Conservation (phyloP, 345 rosid species). For the Rhodamnia rubescens region DNA sequence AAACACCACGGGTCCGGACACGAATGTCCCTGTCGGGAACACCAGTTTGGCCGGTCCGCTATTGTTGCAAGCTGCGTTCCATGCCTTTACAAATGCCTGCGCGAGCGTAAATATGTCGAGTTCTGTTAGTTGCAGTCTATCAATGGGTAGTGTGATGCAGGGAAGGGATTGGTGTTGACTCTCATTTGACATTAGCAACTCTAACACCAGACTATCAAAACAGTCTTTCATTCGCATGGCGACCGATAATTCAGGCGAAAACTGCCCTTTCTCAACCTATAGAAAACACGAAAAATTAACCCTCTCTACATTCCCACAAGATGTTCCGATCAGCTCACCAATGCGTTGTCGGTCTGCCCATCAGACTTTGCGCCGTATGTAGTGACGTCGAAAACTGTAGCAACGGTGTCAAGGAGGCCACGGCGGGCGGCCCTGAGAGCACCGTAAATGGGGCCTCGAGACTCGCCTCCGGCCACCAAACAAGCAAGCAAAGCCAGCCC, state of each 20-base stretch:
- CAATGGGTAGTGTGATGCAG: neutral
- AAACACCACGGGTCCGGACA: slow-evolving; percentile 32
- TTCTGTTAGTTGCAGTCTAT: neutral
- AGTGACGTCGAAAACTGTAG: slow-evolving; percentile 29
- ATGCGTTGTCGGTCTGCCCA: slow-evolving; percentile 19
- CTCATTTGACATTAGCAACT: neutral
- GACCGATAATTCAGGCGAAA: neutral
- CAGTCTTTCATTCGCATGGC: neutral
- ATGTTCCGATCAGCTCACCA: slow-evolving; percentile 7
- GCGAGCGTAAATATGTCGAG: neutral
- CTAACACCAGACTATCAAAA: neutral
- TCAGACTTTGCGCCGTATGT: slow-evolving; percentile 28
- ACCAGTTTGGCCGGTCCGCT: slow-evolving; percentile 30
- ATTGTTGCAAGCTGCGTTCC: slow-evolving; percentile 41
- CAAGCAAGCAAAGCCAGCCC: slow-evolving; percentile 1
- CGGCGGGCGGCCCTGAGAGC: neutral
- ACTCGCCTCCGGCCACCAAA: slow-evolving; percentile 1
- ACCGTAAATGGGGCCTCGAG: neutral
- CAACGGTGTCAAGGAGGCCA: neutral
- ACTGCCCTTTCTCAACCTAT: neutral
- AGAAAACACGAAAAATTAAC: neutral
- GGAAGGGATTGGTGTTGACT: neutral
- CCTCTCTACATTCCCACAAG: neutral
- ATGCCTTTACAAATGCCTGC: slow-evolving; percentile 44
- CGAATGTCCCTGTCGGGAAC: slow-evolving; percentile 32